phyloP scores from a whole-genome alignment of 768 basidiomycete species.

The Termitomyces sp. region DNA sequence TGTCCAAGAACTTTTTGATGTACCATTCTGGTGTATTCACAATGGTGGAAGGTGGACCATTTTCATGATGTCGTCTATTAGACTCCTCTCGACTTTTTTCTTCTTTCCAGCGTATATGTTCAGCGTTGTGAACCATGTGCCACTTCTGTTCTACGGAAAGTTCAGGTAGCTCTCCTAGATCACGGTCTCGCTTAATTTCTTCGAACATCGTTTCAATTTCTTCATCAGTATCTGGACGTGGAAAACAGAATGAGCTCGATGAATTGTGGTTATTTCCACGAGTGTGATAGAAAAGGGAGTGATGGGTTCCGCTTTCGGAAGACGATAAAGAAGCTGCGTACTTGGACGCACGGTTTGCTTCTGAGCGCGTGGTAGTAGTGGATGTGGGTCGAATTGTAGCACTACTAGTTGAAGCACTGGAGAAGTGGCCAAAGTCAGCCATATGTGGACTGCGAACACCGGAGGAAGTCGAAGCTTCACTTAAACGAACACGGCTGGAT shows the following conservation, averaged over 20 bases:
- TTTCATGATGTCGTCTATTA: conserved; percentile 52
- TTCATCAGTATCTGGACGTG: conserved; percentile 68
- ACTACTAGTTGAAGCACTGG: conserved; percentile 18
- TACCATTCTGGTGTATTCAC: conserved; percentile 88
- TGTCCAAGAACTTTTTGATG: conserved; percentile 84
- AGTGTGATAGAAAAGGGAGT: conserved; percentile 45
- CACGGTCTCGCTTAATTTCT: conserved; percentile 67
- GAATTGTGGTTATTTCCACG: conserved; percentile 43
- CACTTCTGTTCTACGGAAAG: conserved; percentile 85
- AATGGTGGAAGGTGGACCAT: conserved; percentile 47
- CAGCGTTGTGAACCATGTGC: conserved; percentile 81
- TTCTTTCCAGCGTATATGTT: conserved; percentile 74
- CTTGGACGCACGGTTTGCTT: conserved; percentile 54
- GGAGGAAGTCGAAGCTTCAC: conserved; percentile 52
- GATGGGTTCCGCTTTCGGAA: conserved; percentile 37
- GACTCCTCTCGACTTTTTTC: conserved; percentile 63
- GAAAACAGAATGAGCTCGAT: conserved; percentile 60
- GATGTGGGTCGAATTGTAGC: conserved; percentile 47
- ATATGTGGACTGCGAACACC: conserved; percentile 43
- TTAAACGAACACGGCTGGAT: conserved; percentile 40
- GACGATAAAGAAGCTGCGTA: conserved; percentile 54
- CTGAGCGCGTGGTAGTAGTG: conserved; percentile 49
- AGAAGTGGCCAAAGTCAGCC: conserved; percentile 48
- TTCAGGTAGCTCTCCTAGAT: conserved; percentile 52
- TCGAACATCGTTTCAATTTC: conserved; percentile 82